Percentiles rank a stretch among this genome's conserved stretches.
phyloP scores from a whole-genome alignment of 2,329 filamentous ascomycete species.

The Fusarium fracticaudum region DNA sequence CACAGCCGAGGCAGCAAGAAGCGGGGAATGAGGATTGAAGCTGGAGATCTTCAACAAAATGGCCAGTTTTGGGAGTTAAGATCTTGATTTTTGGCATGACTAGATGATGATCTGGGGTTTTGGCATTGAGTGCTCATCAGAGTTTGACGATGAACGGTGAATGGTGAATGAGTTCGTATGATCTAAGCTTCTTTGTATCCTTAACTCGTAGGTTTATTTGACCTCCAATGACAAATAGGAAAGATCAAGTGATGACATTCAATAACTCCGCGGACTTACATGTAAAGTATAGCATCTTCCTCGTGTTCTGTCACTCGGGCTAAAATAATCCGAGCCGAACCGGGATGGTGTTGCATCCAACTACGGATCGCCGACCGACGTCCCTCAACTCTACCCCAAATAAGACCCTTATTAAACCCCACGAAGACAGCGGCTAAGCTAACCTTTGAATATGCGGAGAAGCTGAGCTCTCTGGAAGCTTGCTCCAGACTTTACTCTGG shows the following conservation, averaged over 20 bases:
- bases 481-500: not conserved
- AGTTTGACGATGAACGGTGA: not conserved
- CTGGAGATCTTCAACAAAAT: not conserved
- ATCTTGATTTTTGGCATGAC: not conserved
- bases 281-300: not conserved
- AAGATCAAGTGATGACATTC: not conserved
- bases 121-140: not conserved
- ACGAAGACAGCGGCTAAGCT: not conserved
- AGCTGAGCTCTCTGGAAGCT: not conserved
- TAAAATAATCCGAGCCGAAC: not conserved
- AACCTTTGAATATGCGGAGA: not conserved
- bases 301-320: not conserved
- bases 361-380: not conserved
- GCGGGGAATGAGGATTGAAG: not conserved
- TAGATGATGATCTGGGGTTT: not conserved
- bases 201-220: accelerated
- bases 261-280: accelerated
- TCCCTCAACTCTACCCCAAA: not conserved
- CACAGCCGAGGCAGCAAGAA: not conserved
- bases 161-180: not conserved
- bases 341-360: not conserved
- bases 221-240: not conserved
- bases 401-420: not conserved
- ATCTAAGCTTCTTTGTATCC: not conserved
- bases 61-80: not conserved